Evolutionary conservation across 495 filamentous ascomycete species (phyloP).

Genomic region (Sphaerosporella brunnea): DNA sequence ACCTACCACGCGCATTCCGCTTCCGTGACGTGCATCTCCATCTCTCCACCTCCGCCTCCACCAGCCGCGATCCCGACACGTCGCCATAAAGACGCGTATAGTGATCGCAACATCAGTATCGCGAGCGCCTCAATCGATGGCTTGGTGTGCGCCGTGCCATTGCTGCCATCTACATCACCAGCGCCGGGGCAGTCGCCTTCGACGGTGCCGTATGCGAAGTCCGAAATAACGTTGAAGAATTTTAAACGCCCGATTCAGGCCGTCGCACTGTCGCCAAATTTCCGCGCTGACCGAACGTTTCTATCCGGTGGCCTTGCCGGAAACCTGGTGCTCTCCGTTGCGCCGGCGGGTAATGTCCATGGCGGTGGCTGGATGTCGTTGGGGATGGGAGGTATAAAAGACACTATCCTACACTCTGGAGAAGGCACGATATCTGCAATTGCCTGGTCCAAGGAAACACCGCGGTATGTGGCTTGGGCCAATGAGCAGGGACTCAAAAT

Average conservation of each 20-base stretch:
- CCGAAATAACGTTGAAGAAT: constrained; percentile 72
- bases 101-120: constrained; percentile 42
- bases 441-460: constrained; percentile 69
- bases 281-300: constrained; percentile 69
- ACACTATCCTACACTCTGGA: constrained; percentile 75
- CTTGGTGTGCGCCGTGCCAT: constrained; percentile 72
- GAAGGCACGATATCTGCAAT: constrained; percentile 82
- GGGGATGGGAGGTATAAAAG: constrained; percentile 58
- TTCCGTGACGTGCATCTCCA: constrained; percentile 71
- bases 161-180: constrained; percentile 44
- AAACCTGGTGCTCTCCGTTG: constrained; percentile 74
- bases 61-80: constrained; percentile 43
- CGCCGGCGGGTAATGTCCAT: constrained; percentile 42
- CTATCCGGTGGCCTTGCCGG: constrained; percentile 81
- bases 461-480: constrained; percentile 80
- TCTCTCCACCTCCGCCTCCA: constrained; percentile 67
- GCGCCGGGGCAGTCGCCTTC: constrained; percentile 13
- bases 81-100: constrained; percentile 32
- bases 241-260: constrained; percentile 84
- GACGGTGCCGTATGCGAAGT: constrained; percentile 32
- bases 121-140: constrained; percentile 90
- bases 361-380: constrained; percentile 56
- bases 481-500: constrained; percentile 96
- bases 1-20: constrained; percentile 84
- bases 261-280: constrained; percentile 80